phyloP scores from a whole-genome alignment of 768 basidiomycete species.

The Amanita muscaria region DNA sequence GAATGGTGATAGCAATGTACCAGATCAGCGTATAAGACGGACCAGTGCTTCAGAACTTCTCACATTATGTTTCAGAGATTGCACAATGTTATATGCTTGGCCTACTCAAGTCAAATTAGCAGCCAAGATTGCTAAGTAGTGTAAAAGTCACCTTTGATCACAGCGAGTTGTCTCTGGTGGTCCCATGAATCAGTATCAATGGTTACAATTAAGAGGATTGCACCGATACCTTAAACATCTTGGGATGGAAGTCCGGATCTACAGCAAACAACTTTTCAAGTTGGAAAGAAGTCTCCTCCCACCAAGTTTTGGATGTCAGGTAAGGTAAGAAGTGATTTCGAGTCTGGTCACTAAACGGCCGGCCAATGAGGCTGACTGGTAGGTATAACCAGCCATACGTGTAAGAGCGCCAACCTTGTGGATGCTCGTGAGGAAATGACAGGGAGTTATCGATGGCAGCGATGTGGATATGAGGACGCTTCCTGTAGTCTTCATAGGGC shows the following conservation, averaged over 20 bases:
- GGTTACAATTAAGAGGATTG: neutral
- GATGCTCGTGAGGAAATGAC: conserved; percentile 88
- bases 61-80: conserved; percentile 71
- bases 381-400: conserved; percentile 87
- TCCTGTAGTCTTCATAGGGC: conserved; percentile 33
- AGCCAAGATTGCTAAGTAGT: neutral
- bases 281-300: conserved; percentile 79
- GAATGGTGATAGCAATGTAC: neutral
- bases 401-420: conserved; percentile 67
- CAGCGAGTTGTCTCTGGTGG: conserved; percentile 75
- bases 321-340: conserved; percentile 75
- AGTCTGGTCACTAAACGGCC: conserved; percentile 79
- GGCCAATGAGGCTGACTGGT: conserved; percentile 77
- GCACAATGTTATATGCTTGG: conserved; percentile 85
- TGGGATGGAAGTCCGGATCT: conserved; percentile 82
- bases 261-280: conserved; percentile 69
- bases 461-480: conserved; percentile 77
- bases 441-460: conserved; percentile 92
- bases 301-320: conserved; percentile 80
- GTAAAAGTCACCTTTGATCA: conserved; percentile 57
- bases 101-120: conserved; percentile 24
- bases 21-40: neutral
- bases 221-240: conserved; percentile 66
- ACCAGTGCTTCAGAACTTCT: conserved; percentile 19
- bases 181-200: conserved; percentile 4